Evolutionary conservation across 805 yeast species (phyloP).

Genomic region (Candida railenensis): DNA sequence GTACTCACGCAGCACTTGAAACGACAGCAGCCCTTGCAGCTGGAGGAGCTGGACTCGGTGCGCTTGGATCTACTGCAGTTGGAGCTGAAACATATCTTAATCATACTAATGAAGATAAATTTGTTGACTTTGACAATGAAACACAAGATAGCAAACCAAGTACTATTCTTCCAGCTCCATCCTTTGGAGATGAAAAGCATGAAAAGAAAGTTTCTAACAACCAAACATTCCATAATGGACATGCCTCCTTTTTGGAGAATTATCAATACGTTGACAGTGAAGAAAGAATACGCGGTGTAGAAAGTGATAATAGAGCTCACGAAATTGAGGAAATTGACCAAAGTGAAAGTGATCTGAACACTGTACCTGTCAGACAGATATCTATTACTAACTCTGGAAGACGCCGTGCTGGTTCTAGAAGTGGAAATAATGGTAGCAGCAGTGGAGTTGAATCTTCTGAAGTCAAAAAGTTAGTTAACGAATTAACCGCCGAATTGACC

Average conservation of each 20-base stretch:
- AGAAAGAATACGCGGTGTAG: constrained; percentile 4
- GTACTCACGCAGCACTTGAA: constrained; percentile 3
- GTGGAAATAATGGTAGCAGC: background rate
- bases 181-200: constrained; percentile 1
- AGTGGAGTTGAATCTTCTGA: constrained; percentile 18
- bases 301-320: constrained; percentile 10
- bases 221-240: constrained; percentile 11
- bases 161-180: constrained; percentile 4
- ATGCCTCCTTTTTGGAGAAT: constrained; percentile 18
- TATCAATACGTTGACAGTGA: constrained; percentile 26
- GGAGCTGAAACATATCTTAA: constrained; percentile 15
- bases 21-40: constrained; percentile 4
- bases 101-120: constrained; percentile 10
- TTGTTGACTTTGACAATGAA: constrained; percentile 4
- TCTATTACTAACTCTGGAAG: background rate
- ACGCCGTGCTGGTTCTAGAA: background rate
- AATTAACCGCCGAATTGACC: constrained; percentile 32
- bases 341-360: constrained; percentile 22
- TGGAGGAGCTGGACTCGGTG: constrained; percentile 8
- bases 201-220: constrained; percentile 1
- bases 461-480: constrained; percentile 30
- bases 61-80: constrained; percentile 5
- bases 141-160: background rate
- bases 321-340: constrained; percentile 8
- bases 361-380: background rate